Evolutionary conservation across 352 stramenopile genomes (phyloP).

Genomic region (Phytophthora colocasiae): DNA sequence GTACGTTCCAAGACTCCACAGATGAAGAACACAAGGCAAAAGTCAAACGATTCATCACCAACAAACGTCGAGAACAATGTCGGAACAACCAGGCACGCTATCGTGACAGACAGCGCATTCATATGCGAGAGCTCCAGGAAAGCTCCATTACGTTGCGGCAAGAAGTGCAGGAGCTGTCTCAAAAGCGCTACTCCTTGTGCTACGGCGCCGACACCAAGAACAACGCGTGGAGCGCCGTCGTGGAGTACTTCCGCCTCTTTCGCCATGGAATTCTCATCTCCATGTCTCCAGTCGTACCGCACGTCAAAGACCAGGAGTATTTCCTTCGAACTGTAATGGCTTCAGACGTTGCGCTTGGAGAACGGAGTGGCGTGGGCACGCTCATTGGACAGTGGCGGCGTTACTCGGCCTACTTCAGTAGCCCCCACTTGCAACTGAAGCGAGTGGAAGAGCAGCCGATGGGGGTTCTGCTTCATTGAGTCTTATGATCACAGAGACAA

Average conservation of each 20-base stretch:
- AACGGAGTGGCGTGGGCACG: slow-evolving; percentile 15
- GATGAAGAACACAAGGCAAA: slow-evolving; percentile 14
- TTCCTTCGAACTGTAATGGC: slow-evolving; percentile 33
- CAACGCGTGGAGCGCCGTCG: slow-evolving; percentile 14
- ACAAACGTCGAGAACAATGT: slow-evolving; percentile 44
- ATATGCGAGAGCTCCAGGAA: slow-evolving; percentile 16
- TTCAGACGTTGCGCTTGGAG: slow-evolving; percentile 23
- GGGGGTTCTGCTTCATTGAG: slow-evolving; percentile 10
- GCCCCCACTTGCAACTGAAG: slow-evolving; percentile 35
- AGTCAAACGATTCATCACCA: slow-evolving; percentile 30
- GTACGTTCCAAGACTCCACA: background rate
- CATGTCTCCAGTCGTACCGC: background rate
- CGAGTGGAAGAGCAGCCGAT: slow-evolving; percentile 25
- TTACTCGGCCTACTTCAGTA: slow-evolving; percentile 27
- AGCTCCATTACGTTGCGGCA: slow-evolving; percentile 19
- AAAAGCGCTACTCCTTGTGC: slow-evolving; percentile 2
- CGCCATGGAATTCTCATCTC: slow-evolving; percentile 7
- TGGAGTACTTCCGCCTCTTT: slow-evolving; percentile 36
- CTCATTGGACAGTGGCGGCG: slow-evolving; percentile 36
- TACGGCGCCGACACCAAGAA: slow-evolving; percentile 11
- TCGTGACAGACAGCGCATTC: slow-evolving; percentile 34
- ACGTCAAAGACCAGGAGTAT: slow-evolving; percentile 13
- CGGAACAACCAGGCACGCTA: slow-evolving; percentile 51
- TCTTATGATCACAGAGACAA: slow-evolving; percentile 18
- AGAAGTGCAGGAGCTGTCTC: slow-evolving; percentile 19